phyloP scores from a whole-genome alignment of 768 basidiomycete species.

The Macrolepiota albuminosa region DNA sequence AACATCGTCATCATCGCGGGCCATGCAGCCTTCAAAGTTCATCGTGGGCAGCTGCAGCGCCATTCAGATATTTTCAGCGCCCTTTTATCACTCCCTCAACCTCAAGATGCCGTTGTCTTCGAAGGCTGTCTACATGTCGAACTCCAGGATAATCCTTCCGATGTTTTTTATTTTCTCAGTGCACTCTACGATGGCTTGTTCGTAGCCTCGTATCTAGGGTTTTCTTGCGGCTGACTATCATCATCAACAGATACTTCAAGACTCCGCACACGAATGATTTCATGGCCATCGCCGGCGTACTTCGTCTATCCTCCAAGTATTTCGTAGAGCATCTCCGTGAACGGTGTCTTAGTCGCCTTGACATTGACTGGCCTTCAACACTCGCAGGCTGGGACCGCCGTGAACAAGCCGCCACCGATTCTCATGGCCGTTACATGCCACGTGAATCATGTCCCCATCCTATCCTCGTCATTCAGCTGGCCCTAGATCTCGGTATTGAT shows the following conservation, averaged over 20 bases:
- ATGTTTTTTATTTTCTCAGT: constrained; percentile 59
- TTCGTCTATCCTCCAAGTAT: constrained; percentile 74
- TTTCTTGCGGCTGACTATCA: constrained; percentile 1
- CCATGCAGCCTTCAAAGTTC: constrained; percentile 63
- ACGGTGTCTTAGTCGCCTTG: constrained; percentile 56
- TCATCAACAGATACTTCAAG: constrained; percentile 48
- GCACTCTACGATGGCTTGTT: constrained; percentile 79
- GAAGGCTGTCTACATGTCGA: constrained; percentile 59
- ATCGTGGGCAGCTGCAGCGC: constrained; percentile 66
- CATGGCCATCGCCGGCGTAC: constrained; percentile 52
- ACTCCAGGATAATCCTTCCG: constrained; percentile 61
- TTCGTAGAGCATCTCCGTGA: constrained; percentile 62
- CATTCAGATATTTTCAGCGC: constrained; percentile 77
- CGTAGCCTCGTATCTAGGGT: constrained; percentile 18
- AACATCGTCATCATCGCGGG: constrained; percentile 62
- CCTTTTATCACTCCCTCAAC: constrained; percentile 62
- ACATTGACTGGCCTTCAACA: constrained; percentile 62
- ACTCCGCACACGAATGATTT: constrained; percentile 50
- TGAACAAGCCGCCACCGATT: constrained; percentile 51
- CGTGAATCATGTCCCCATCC: constrained; percentile 61
- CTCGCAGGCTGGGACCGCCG: constrained; percentile 66
- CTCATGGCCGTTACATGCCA: constrained; percentile 50
- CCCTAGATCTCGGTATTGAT: constrained; percentile 54
- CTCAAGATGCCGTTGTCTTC: constrained; percentile 39
- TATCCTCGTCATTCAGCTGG: constrained; percentile 65